A percentile compares a stretch with the other conserved stretches of the same genome.
Conservation (phyloP, 441 rosid genomes). For the Populus trichocarpa region DNA sequence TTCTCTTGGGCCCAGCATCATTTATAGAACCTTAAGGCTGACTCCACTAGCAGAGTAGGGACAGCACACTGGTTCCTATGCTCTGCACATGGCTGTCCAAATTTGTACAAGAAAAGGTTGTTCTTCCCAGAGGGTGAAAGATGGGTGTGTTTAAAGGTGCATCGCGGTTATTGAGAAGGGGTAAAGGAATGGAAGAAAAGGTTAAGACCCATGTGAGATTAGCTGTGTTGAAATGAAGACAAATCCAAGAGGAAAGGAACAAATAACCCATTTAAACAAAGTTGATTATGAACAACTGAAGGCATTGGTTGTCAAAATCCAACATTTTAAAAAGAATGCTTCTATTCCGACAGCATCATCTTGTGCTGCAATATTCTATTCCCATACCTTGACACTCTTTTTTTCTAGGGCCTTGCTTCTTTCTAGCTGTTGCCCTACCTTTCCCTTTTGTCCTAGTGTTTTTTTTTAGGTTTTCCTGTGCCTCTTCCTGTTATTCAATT, state of each 20-base stretch:
- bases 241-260: slow-evolving; percentile 15
- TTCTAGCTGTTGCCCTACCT: neutral
- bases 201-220: slow-evolving; percentile 19
- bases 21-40: slow-evolving; percentile 8
- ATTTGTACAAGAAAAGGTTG: neutral
- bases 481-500: slow-evolving; percentile 26
- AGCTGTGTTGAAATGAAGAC: slow-evolving; percentile 5
- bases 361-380: slow-evolving; percentile 25
- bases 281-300: slow-evolving; percentile 10
- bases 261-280: slow-evolving; percentile 19
- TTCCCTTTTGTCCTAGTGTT: slow-evolving; percentile 8
- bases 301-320: slow-evolving; percentile 1
- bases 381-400: slow-evolving; percentile 15
- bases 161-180: neutral
- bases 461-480: neutral
- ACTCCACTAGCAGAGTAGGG: neutral
- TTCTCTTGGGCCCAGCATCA: slow-evolving; percentile 29
- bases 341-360: slow-evolving; percentile 43
- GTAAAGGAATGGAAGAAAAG: neutral
- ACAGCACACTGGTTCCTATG: slow-evolving; percentile 28
- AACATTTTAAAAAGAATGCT: slow-evolving; percentile 16
- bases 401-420: slow-evolving; percentile 6
- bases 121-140: neutral
- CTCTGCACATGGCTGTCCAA: slow-evolving; percentile 36
- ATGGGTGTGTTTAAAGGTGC: neutral